Percentiles rank a stretch among this genome's conserved stretches.
Evolutionary conservation across 768 basidiomycete genomes (phyloP).

Genomic region (Coprinopsis strossmayeri): DNA sequence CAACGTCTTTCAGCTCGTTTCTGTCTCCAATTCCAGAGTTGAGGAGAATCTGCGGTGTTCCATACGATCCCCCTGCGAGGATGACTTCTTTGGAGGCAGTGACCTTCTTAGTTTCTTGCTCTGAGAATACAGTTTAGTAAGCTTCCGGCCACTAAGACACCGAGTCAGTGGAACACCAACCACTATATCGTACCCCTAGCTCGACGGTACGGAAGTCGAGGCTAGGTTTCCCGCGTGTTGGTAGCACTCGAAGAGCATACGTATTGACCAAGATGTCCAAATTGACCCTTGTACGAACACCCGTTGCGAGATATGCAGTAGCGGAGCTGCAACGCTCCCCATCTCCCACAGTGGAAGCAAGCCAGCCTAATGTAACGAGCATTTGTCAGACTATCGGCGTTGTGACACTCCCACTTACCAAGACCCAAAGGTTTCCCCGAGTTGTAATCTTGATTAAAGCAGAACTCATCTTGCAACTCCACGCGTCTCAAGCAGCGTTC

Average conservation of each 20-base stretch:
- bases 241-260: constrained; percentile 21
- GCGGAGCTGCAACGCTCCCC: constrained; percentile 25
- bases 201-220: not conserved
- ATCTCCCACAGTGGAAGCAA: constrained; percentile 15
- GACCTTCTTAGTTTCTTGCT: not conserved
- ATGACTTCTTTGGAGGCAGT: constrained; percentile 11
- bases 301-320: constrained; percentile 21
- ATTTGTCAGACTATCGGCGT: constrained; percentile 16
- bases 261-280: constrained; percentile 25
- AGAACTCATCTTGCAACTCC: constrained; percentile 19
- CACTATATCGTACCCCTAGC: not conserved
- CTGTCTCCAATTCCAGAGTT: constrained; percentile 15
- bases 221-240: not conserved
- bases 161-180: not conserved
- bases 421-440: constrained; percentile 25
- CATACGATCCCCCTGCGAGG: constrained; percentile 12
- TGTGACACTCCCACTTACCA: constrained; percentile 14
- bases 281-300: constrained; percentile 20
- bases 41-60: constrained; percentile 13
- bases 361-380: constrained; percentile 17
- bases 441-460: constrained; percentile 21
- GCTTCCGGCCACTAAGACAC: not conserved
- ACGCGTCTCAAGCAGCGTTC: constrained; percentile 19
- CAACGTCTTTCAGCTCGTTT: constrained; percentile 11
- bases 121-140: not conserved